Conservation (phyloP, 2,329 filamentous ascomycete genomes). For the Exophiala lecanii-corni region DNA sequence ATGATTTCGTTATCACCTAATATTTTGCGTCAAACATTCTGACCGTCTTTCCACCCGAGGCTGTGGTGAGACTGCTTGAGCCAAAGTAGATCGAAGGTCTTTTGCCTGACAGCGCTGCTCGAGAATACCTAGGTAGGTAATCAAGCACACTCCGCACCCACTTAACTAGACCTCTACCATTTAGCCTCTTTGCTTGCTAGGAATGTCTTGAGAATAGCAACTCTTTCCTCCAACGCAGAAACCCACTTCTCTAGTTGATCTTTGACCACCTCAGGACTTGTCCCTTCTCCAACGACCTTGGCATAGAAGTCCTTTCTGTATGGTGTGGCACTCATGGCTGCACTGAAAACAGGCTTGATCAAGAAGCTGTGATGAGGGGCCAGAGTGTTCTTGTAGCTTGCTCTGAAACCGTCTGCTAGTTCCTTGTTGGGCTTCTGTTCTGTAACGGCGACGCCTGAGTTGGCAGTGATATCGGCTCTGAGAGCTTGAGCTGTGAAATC, state of each 20-base stretch:
- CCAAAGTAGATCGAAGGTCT: too few relatives aligned
- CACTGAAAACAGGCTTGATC: constrained; percentile 85
- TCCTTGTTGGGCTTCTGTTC: constrained; percentile 31
- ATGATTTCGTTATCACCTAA: constrained; percentile 2
- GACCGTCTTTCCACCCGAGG: too few relatives aligned
- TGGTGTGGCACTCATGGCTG: constrained; percentile 88
- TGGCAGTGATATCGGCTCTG: constrained; percentile 41
- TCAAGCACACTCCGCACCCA: too few relatives aligned
- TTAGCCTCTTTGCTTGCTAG: constrained; percentile 51
- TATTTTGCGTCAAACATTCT: too few relatives aligned
- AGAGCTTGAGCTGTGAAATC: constrained; percentile 90
- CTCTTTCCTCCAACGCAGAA: constrained; percentile 68
- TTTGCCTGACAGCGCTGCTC: too few relatives aligned
- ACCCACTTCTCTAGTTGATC: constrained; percentile 67
- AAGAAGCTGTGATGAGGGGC: constrained; percentile 88
- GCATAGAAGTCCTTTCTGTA: constrained; percentile 90
- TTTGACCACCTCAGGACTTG: constrained; percentile 51
- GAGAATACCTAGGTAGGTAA: too few relatives aligned
- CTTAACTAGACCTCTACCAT: constrained; percentile 36
- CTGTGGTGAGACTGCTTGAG: too few relatives aligned
- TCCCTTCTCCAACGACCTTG: constrained; percentile 61
- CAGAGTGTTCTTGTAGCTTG: constrained; percentile 78
- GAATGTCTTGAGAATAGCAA: constrained; percentile 69
- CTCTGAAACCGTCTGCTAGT: constrained; percentile 80
- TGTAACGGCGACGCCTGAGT: constrained; percentile 32